Percentiles rank a stretch among this genome's conserved stretches.
Conservation (phyloP, 345 rosid genomes). For the Euphorbia pulcherrima region DNA sequence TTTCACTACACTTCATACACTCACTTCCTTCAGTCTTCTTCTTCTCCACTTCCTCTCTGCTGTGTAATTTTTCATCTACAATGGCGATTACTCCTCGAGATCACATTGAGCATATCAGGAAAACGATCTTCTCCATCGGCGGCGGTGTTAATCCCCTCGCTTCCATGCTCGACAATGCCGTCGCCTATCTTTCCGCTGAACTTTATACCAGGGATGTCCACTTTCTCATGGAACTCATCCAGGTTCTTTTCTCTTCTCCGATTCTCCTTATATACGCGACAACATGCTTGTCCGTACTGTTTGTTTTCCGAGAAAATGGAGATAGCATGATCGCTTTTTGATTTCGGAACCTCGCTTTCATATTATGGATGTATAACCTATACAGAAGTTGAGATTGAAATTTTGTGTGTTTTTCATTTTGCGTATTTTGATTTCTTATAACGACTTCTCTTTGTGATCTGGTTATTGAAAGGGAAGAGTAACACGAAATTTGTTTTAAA, state of each 20-base stretch:
- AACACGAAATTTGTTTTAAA: background rate
- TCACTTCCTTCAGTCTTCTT: background rate
- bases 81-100: constrained; percentile 32
- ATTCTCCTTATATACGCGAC: background rate
- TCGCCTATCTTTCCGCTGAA: constrained; percentile 35
- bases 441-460: background rate
- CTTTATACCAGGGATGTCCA: constrained; percentile 28
- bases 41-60: background rate
- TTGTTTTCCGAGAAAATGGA: background rate
- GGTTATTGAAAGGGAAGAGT: background rate
- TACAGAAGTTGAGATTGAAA: background rate
- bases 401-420: background rate
- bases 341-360: too few relatives aligned
- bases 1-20: background rate
- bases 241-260: constrained; percentile 1
- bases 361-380: too few relatives aligned
- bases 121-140: constrained; percentile 49
- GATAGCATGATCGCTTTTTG: too few relatives aligned
- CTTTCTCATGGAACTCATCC: constrained; percentile 33
- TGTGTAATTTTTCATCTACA: background rate
- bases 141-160: constrained; percentile 43
- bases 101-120: constrained; percentile 58
- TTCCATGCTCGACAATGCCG: constrained; percentile 60
- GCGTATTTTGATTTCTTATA: background rate
- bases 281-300: background rate